Conservation (phyloP, 345 rosid species). For the Anacardium occidentale region DNA sequence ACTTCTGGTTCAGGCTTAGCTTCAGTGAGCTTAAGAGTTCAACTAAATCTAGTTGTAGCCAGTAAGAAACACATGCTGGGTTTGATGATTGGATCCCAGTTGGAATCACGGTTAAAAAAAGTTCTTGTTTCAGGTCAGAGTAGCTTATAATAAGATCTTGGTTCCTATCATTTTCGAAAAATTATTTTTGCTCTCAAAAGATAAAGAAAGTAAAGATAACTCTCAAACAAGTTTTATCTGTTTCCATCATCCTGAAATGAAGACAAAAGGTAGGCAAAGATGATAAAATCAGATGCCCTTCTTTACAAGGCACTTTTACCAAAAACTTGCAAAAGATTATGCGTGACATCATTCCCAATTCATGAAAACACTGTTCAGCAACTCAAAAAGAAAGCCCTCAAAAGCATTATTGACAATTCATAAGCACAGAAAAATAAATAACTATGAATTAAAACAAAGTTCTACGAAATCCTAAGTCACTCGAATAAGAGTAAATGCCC, state of each 20-base stretch:
- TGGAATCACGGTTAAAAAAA: neutral
- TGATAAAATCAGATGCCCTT: neutral
- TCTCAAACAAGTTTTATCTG: neutral
- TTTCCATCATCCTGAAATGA: neutral
- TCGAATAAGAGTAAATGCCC: conserved; percentile 10
- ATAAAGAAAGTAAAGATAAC: neutral
- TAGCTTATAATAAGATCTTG: neutral
- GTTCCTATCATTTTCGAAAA: neutral
- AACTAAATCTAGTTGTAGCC: neutral
- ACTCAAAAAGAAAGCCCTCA: neutral
- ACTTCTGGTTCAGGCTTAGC: neutral
- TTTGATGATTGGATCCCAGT: no score
- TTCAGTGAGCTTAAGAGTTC: neutral
- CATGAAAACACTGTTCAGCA: neutral
- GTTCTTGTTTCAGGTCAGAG: neutral
- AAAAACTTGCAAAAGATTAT: neutral
- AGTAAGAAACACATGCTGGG: neutral
- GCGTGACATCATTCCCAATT: neutral
- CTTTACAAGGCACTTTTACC: neutral
- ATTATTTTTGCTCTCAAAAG: neutral
- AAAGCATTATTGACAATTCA: neutral
- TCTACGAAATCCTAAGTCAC: neutral
- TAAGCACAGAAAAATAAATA: neutral
- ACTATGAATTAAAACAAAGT: neutral
- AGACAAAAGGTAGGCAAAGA: no score